phyloP scores from a whole-genome alignment of 176 grass and related monocot genomes.

The Aegilops tauschii region DNA sequence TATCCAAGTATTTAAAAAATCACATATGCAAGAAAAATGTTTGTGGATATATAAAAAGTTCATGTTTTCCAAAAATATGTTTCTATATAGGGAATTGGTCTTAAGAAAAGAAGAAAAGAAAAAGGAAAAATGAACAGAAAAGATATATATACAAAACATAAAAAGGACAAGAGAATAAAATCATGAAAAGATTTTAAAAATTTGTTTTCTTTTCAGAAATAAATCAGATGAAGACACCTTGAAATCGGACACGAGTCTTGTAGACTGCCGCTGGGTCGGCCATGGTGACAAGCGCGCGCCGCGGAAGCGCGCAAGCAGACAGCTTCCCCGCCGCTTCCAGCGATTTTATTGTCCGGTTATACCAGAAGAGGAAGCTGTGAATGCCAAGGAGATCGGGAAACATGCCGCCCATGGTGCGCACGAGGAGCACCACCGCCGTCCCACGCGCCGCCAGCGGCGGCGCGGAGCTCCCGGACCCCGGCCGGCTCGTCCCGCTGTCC shows the following conservation, averaged over 20 bases:
- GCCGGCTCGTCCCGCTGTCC: not conserved
- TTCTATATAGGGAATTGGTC: no score
- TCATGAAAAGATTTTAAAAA: no score
- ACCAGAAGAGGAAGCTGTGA: not conserved
- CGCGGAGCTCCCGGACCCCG: not conserved
- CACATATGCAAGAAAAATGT: no score
- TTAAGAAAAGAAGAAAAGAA: no score
- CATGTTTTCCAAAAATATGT: no score
- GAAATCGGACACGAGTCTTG: not conserved
- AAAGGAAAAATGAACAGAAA: no score
- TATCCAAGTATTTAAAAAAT: no score
- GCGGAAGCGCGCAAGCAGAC: not conserved
- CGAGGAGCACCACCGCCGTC: not conserved
- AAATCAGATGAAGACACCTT: not conserved
- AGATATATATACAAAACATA: no score
- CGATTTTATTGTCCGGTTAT: not conserved
- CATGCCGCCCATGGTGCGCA: conserved; percentile 15
- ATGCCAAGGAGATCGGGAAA: not conserved
- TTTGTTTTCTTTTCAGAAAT: not conserved
- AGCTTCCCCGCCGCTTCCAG: not conserved
- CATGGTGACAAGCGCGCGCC: no score
- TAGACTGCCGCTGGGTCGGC: not conserved
- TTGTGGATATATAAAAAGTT: no score
- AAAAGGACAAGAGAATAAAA: no score
- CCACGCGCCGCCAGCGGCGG: not conserved